These are phyloP conservation scores for Ceratocystis destructans DNA, from an alignment of 2,329 filamentous ascomycete genomes.

Conservation along the genomic window DNA sequence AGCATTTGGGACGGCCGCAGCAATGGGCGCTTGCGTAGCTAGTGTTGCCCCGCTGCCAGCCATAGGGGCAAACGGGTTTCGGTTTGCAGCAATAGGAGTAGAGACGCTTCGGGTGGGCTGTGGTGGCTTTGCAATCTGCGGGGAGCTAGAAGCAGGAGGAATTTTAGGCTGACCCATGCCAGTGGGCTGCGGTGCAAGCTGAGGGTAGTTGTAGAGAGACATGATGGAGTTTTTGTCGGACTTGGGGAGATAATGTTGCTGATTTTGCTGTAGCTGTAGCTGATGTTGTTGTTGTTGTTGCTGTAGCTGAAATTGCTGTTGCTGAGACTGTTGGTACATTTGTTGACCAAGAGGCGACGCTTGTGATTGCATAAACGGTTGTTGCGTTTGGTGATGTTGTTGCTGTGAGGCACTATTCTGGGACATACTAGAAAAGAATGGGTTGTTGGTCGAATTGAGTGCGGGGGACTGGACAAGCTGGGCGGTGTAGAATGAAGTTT, in stretches of 20 bases:
- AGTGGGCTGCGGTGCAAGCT: slow-evolving; percentile 19
- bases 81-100: slow-evolving; percentile 31
- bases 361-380: slow-evolving; percentile 11
- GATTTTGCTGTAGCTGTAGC: slow-evolving; percentile 21
- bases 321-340: slow-evolving; percentile 21
- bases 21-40: slow-evolving; percentile 20
- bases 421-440: slow-evolving; percentile 27
- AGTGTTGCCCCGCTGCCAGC: slow-evolving; percentile 22
- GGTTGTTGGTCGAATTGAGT: slow-evolving; percentile 23
- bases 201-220: slow-evolving; percentile 54
- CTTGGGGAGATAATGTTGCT: slow-evolving; percentile 28
- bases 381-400: slow-evolving; percentile 21
- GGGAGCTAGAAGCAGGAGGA: slow-evolving; percentile 19
- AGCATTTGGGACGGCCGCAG: slow-evolving; percentile 25
- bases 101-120: slow-evolving; percentile 24
- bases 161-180: slow-evolving; percentile 12
- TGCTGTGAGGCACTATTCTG: slow-evolving; percentile 23
- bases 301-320: slow-evolving; percentile 22
- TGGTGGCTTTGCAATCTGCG: slow-evolving; percentile 23
- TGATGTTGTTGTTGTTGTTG: slow-evolving; percentile 21
- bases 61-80: slow-evolving; percentile 42
- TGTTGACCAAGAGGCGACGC: slow-evolving; percentile 18
- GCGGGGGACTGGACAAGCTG: slow-evolving; percentile 13
- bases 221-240: slow-evolving; percentile 63
- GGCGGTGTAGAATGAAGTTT: slow-evolving; percentile 29